Evolutionary conservation across 306 rosid genomes (phyloP), one percentile per base, ranked within the genome.

Genomic region (Dalbergia oliveri): DNA sequence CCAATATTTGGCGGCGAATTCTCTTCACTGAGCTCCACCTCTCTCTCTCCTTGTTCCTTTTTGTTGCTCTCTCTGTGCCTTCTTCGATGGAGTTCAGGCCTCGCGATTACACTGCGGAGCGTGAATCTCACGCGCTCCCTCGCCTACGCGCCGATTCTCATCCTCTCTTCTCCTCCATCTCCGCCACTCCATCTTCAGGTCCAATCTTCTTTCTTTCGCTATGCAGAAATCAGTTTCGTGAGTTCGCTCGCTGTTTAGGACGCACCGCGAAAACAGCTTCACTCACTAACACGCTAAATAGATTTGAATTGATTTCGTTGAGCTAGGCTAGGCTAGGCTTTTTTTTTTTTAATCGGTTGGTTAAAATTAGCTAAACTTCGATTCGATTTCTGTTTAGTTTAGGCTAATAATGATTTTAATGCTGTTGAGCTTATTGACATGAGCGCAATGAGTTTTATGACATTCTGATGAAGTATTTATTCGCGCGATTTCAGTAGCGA

Each of bases 81-180:
- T 9, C 78, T 81, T 74, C 72, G 81, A 91, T 94, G 97, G 97
- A 90, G 91, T 93, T 94, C 90, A 91, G 90, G 84, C 86, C 82
- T 44, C 97, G 99, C 69, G 75, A 84, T 69, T 94, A 93, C 91
- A 69, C 23, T 45, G 85, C 91, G 18, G 91, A 94, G 71, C 71
- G 78, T 13, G 47, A 79, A 74, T 68, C 89, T 80, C 91, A 84
- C 85, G 86, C 86, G 84, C 94, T 93, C 50, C 89, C 87, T 74
- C 94, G 93, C 12, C 23, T 66, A 74, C 87, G 79, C 66, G 88
- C 91, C 78, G 87, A 44, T 60, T 54, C 35, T 35, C 94, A 94
- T 69, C 97, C 99, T 53, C 83, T 81, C 87, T 6, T 65, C 73
- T 82, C 79, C 51, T 77, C 82, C 84, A 6, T 69, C 77, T 70